These are phyloP conservation scores for Kwoniella sp. DNA, from an alignment of 768 basidiomycete genomes.

Conservation along the genomic window DNA sequence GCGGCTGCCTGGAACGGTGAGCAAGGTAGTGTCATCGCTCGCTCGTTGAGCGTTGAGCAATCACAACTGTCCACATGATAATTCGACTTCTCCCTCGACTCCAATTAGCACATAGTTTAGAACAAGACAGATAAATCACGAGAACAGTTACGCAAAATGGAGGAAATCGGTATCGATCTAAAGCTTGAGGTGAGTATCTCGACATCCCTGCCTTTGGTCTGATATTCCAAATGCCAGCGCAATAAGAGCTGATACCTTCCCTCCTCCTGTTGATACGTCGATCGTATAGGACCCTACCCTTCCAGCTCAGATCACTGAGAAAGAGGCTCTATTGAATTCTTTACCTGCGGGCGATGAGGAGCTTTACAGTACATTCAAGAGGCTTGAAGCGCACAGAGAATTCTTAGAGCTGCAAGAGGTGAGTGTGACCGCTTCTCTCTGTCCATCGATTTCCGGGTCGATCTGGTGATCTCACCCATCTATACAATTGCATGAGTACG, in stretches of 20 bases:
- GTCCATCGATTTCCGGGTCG: too few species aligned
- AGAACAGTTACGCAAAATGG: conserved; percentile 29
- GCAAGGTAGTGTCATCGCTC: too few species aligned
- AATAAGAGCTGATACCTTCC: background rate
- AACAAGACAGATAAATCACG: background rate
- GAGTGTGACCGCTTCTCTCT: conserved; percentile 14
- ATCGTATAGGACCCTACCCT: conserved; percentile 78
- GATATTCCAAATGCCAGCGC: background rate
- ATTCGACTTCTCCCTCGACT: background rate
- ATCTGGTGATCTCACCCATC: too few species aligned
- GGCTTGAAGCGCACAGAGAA: conserved; percentile 88
- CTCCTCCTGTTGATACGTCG: background rate
- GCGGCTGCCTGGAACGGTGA: background rate
- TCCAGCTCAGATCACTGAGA: conserved; percentile 82
- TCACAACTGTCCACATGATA: background rate
- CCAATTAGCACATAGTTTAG: too few species aligned
- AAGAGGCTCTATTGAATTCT: conserved; percentile 80
- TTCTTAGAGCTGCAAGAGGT: conserved; percentile 68
- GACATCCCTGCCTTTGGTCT: too few species aligned
- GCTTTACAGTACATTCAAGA: conserved; percentile 96
- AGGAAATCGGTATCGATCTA: conserved; percentile 37
- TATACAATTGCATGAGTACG: too few species aligned
- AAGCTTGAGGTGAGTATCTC: conserved; percentile 34
- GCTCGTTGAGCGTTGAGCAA: background rate
- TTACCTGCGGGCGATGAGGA: conserved; percentile 76